A percentile compares a stretch with the other conserved stretches of the same genome.
Conservation (phyloP, 345 rosid genomes). For the Hevea brasiliensis region DNA sequence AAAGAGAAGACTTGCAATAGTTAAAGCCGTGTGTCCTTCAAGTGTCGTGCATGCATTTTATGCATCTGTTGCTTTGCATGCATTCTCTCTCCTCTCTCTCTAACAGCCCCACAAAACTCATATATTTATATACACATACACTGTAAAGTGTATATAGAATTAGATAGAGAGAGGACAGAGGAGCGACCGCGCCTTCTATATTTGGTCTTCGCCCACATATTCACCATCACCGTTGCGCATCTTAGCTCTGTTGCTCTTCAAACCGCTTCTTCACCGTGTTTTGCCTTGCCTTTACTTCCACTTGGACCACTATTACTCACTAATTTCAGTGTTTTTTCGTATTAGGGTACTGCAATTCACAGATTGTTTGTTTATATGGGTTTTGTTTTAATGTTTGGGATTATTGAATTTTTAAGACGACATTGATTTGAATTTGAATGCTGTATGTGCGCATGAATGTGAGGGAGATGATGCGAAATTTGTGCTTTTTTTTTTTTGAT, state of each 20-base stretch:
- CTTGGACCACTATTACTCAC: background rate
- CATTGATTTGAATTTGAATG: background rate
- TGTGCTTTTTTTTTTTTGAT: background rate
- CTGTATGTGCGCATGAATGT: background rate
- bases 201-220: background rate
- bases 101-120: background rate
- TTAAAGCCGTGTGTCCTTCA: constrained; percentile 55
- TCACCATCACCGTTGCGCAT: background rate
- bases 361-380: background rate
- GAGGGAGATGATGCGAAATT: background rate
- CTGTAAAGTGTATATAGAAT: no score
- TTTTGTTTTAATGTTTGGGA: background rate
- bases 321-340: background rate
- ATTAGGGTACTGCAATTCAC: background rate
- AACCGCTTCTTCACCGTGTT: background rate
- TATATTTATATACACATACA: background rate
- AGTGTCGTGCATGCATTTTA: constrained; percentile 86
- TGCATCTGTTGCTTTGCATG: constrained; percentile 53
- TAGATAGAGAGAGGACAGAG: background rate
- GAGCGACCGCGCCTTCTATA: background rate
- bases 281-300: background rate
- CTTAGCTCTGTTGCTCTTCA: background rate
- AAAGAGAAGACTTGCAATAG: constrained; percentile 18
- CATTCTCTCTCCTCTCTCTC: constrained; percentile 37
- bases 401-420: background rate